Conservation (phyloP, 768 basidiomycete genomes). For the Tricholomella constricta region DNA sequence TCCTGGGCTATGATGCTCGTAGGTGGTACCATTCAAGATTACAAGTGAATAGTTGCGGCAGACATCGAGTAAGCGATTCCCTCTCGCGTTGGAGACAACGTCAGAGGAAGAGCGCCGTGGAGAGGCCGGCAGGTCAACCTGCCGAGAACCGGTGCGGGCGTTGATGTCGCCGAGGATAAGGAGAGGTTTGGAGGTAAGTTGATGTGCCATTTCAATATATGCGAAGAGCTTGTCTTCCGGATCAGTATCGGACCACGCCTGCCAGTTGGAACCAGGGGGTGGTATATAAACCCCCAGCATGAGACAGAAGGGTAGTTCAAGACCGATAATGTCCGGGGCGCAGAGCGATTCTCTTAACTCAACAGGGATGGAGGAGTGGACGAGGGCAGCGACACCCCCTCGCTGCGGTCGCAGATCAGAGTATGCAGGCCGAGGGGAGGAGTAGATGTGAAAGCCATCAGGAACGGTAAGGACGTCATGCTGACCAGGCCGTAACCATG, state of each 20-base stretch:
- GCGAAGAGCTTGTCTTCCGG: not conserved
- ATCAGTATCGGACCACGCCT: not conserved
- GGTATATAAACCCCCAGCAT: not conserved
- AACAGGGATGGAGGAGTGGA: not conserved
- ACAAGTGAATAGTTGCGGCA: not conserved
- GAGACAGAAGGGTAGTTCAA: not conserved
- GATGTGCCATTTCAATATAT: not conserved
- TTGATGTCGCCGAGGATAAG: conserved; percentile 1
- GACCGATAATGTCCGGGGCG: not conserved
- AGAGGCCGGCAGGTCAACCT: not conserved
- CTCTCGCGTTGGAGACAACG: not conserved
- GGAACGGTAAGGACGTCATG: not conserved
- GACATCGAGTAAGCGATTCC: not conserved
- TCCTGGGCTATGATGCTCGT: not conserved
- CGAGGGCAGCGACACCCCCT: not conserved
- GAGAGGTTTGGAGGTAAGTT: not conserved
- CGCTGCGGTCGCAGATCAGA: not conserved
- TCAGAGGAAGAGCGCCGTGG: not conserved
- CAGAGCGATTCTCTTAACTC: not conserved
- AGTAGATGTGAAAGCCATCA: not conserved
- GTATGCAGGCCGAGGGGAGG: not conserved
- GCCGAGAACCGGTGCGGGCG: not conserved
- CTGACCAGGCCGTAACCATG: not conserved
- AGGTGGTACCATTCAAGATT: not conserved
- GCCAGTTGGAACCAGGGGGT: not conserved